Evolutionary conservation across 2,329 filamentous ascomycete species (phyloP).

Genomic region (Cladobotryum mycophilum): DNA sequence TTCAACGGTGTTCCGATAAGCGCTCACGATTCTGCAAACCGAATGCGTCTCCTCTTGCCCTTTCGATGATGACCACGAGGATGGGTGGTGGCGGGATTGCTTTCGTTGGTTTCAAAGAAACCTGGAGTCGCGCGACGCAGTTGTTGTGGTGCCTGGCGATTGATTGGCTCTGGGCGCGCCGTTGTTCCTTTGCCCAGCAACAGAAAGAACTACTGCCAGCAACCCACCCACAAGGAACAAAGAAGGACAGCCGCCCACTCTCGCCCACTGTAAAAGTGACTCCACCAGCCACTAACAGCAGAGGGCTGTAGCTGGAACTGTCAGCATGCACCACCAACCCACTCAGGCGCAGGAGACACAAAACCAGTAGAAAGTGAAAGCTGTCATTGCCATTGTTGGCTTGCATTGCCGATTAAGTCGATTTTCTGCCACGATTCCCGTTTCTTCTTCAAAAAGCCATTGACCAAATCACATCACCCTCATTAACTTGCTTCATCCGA

Average conservation of each 20-base stretch:
- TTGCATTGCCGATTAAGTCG: background rate
- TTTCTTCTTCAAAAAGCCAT: no score
- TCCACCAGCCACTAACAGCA: no score
- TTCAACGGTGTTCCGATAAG: no score
- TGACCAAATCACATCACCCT: no score
- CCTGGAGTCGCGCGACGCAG: conserved; percentile 10
- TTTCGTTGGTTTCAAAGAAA: background rate
- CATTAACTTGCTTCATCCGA: no score
- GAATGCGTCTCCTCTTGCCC: no score
- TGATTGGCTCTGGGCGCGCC: conserved; percentile 12
- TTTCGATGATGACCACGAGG: background rate
- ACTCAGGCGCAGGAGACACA: no score
- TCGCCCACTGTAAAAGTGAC: background rate
- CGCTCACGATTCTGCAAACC: no score
- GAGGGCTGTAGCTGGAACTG: background rate
- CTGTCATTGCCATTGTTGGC: background rate
- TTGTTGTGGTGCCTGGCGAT: conserved; percentile 12
- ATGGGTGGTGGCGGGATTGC: background rate
- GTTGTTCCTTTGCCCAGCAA: conserved; percentile 19
- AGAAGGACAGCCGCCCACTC: no score
- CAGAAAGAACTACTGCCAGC: conserved; percentile 8
- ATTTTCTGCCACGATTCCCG: background rate
- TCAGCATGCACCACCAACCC: no score
- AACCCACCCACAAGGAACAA: background rate
- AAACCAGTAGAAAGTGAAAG: background rate